Base-by-base conservation (phyloP, 192 early-diverging fungal genomes). In the Backusella westeae region DNA sequence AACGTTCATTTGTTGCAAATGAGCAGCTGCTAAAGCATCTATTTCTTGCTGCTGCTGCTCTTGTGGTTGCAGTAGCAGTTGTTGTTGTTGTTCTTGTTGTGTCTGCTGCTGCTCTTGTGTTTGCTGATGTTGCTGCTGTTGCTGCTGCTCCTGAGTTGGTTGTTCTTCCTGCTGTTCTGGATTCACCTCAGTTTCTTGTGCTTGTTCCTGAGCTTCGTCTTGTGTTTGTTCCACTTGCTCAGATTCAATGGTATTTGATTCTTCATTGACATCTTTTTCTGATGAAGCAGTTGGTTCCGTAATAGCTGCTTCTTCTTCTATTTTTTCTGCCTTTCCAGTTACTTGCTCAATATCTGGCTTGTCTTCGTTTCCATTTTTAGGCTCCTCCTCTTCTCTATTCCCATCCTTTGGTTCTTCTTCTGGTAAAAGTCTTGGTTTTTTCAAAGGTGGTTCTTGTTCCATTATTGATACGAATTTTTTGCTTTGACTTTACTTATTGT, bases 1-100 rank as follows among this genome's bases (percentile, higher is more conserved):
- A 14, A 71, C 77, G 32, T 72, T 78, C 14, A 78, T 72, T 65
- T 78, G 77, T 56, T 74, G 72, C n/a, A 74, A 41, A 17, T 74
- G 72, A 4, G 39, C 56, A 36, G 29, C 21, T 9, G 72, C 35
- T 21, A 74, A 41, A 19, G 76, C 41, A 71, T 70, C 42, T 75
- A 34, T 63, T 35, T 46, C 53, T 21, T 70, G 69, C 38, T 71
- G 39, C 7, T 53, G 75, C 59, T 44, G 75, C 19, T 70, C 23
- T 0, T 75, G 74, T 9, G 42, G 56, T 6, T 75, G 74, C 8
- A 34, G 63, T n/a, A 42, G 42, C 2, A 32, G 66, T 34, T 75
- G 74, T 42, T 67, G 72, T 41, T 69, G 74, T 15, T 49, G 29
- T 17, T 32, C 42, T 32, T 67, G 72, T 63, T 69, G 74, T 23